Base-by-base conservation (phyloP, 768 basidiomycete genomes). In the Mycena kentingensis region DNA sequence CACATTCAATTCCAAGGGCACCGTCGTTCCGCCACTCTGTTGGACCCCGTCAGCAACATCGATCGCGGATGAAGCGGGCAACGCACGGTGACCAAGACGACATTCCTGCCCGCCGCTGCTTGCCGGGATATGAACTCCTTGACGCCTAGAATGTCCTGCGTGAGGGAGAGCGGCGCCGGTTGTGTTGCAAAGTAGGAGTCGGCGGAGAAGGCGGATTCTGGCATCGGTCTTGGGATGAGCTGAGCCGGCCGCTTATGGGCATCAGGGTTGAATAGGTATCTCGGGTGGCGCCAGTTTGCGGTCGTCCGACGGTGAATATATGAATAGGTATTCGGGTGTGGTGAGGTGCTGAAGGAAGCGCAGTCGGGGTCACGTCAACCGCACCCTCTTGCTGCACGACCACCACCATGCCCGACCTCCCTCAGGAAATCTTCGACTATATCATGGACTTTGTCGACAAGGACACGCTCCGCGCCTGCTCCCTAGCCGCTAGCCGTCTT, bases 21-120 rank as follows among this genome's bases (percentile, higher is more conserved):
- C 96, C 2, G 95, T 98, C n/a, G 97, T 99, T 54, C 97, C 96
- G 49, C 96, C 97, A 67, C 95, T 98, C 97, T 98, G 53, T 43
- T 60, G 53, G 19, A 24, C 24, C 44, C 38, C 54, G 43, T 58
- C 55, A 46, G n/a, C n/a, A 27, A 25, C 19, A 24, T 16, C 27
- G 16, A 63, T 31, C 52, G 45, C 35, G 42, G n/a, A n/a, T n/a
- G 29, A 51, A 37, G 24, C 53, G 45, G 49, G 38, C 42, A 29
- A 72, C 90, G 70, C 67, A 98, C 95, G 57, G 97, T 99, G 42
- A 99, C 92, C 39, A 99, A 79, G 8, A 96, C 97, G 32, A 99
- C 90, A 55, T 83, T 84, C 57, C 85, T 81, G 21, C 84, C 82
- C 24, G 77, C 67, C 37, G 76, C 75, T 38, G 71, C 72, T 68